A percentile compares a stretch with the other conserved stretches of the same genome.
phyloP scores from a whole-genome alignment of 768 basidiomycete species.

The Erythrobasidium yunnanense region DNA sequence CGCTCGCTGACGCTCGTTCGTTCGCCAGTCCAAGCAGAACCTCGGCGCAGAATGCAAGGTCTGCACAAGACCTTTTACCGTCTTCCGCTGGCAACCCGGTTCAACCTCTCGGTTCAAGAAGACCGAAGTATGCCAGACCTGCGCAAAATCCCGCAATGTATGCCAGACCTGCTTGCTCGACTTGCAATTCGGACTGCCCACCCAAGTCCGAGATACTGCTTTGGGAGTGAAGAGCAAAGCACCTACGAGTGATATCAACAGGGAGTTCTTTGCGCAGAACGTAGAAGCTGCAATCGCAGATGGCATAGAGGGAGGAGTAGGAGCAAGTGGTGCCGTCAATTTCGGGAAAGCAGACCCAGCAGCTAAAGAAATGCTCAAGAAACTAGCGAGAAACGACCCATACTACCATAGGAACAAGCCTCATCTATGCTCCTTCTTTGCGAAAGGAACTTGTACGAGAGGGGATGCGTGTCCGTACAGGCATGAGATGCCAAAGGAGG shows the following conservation, averaged over 20 bases:
- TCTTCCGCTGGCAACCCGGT: conserved; percentile 98
- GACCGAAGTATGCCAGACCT: conserved; percentile 93
- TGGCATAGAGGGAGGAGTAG: conserved; percentile 26
- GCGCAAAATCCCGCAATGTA: conserved; percentile 61
- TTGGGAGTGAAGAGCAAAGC: conserved; percentile 67
- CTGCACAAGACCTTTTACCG: conserved; percentile 63
- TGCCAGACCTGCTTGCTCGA: conserved; percentile 97
- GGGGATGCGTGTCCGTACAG: conserved; percentile 87
- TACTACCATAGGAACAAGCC: conserved; percentile 94
- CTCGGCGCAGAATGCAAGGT: conserved; percentile 93
- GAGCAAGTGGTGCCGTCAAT: conserved; percentile 35
- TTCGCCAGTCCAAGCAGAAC: conserved; percentile 98
- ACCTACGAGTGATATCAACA: conserved; percentile 91
- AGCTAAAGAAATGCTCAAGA: conserved; percentile 93
- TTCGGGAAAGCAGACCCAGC: conserved; percentile 42
- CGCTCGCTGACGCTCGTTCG: too few species aligned
- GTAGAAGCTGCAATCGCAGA: conserved; percentile 53
- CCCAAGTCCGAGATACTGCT: conserved; percentile 93
- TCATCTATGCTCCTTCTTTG: conserved; percentile 87
- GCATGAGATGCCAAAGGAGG: conserved; percentile 76
- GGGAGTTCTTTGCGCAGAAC: conserved; percentile 88
- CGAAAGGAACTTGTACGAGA: conserved; percentile 85
- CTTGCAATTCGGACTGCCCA: conserved; percentile 88
- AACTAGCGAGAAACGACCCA: conserved; percentile 84
- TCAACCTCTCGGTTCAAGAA: conserved; percentile 85